Conservation (phyloP, 75 land plant species). For the Pinus albicaulis region DNA sequence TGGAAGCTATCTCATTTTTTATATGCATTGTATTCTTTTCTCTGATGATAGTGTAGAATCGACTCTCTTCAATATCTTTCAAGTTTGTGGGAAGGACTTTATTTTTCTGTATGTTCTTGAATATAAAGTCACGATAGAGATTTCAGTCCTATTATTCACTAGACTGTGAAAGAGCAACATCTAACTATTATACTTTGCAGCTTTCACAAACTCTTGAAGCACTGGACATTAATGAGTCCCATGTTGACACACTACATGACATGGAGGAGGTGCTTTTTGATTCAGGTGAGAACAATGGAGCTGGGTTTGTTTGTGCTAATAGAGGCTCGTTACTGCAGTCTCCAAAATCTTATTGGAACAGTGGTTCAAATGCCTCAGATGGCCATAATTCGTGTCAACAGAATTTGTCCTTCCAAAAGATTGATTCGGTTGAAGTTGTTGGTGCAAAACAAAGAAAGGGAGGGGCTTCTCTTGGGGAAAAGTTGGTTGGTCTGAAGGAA, state of each 20-base stretch:
- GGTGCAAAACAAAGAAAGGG: constrained; percentile 41
- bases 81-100: not conserved
- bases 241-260: constrained; percentile 36
- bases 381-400: not conserved
- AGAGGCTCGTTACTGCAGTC: constrained; percentile 4
- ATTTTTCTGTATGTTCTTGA: not conserved
- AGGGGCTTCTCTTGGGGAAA: constrained; percentile 38
- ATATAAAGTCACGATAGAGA: not conserved
- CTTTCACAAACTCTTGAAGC: constrained; percentile 36
- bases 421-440: constrained; percentile 40
- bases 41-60: not conserved
- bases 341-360: not conserved
- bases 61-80: not conserved
- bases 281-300: constrained; percentile 24
- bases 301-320: constrained; percentile 6
- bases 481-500: constrained; percentile 46
- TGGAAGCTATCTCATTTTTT: not conserved
- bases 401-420: not conserved
- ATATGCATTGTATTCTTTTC: not conserved
- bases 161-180: not conserved
- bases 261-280: constrained; percentile 42
- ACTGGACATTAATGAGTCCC: constrained; percentile 27
- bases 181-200: constrained; percentile 12
- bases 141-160: not conserved
- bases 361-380: not conserved